Evolutionary conservation across 495 filamentous ascomycete species (phyloP).

Genomic region (Letharia lupina): DNA sequence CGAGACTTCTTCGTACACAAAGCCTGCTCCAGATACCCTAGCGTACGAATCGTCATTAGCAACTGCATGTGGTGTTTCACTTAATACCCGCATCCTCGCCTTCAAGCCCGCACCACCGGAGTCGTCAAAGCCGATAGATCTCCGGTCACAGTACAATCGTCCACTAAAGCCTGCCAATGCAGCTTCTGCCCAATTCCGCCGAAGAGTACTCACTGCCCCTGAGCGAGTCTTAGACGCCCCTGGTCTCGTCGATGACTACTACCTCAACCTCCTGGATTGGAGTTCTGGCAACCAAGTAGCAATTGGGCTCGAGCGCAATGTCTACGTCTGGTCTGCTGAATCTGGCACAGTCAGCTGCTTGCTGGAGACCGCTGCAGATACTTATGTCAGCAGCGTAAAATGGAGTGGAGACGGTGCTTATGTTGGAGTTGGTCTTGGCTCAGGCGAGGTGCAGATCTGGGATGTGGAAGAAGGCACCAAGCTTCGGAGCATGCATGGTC

Average conservation of each 20-base stretch:
- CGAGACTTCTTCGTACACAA: constrained; percentile 48
- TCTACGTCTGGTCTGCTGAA: constrained; percentile 99
- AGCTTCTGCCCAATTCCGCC: constrained; percentile 71
- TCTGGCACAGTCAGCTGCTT: constrained; percentile 79
- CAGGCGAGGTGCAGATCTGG: constrained; percentile 98
- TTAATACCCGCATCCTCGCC: constrained; percentile 92
- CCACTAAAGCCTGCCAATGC: constrained; percentile 73
- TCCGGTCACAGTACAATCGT: constrained; percentile 95
- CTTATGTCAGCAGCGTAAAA: constrained; percentile 95
- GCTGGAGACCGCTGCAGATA: constrained; percentile 76
- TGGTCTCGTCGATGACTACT: constrained; percentile 95
- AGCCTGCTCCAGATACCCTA: constrained; percentile 73
- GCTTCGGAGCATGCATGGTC: constrained; percentile 95
- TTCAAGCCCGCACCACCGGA: constrained; percentile 97
- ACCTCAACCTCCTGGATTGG: constrained; percentile 97
- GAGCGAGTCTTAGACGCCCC: constrained; percentile 97
- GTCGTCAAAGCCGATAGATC: constrained; percentile 94
- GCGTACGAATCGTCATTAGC: constrained; percentile 92
- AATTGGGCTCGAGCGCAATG: constrained; percentile 90
- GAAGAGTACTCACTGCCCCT: constrained; percentile 85
- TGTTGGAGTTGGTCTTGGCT: constrained; percentile 87
- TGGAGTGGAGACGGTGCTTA: constrained; percentile 98
- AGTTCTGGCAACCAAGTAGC: constrained; percentile 95
- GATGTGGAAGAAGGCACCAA: constrained; percentile 92
- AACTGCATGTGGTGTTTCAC: constrained; percentile 80